Evolutionary conservation across 2,329 filamentous ascomycete species (phyloP).

Genomic region (Lasiodiplodia sp.): DNA sequence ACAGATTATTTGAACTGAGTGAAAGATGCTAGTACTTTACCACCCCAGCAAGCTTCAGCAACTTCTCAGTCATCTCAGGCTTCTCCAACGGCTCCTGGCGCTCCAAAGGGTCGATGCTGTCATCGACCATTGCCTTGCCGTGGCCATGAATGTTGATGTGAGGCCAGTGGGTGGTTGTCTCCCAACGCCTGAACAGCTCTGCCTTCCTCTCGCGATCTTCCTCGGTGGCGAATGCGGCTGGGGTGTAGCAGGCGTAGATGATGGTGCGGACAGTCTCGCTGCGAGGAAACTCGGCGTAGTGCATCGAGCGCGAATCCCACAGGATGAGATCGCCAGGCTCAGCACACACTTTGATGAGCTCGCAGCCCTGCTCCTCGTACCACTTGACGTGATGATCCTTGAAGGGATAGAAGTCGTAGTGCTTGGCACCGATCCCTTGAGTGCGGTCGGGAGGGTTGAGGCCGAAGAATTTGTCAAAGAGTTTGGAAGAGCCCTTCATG

Average conservation of each 20-base stretch:
- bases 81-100: not conserved
- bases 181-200: slow-evolving; percentile 29
- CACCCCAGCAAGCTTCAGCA: slow-evolving; percentile 6
- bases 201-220: slow-evolving; percentile 34
- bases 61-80: not conserved
- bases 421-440: slow-evolving; percentile 36
- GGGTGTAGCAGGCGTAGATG: slow-evolving; percentile 13
- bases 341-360: slow-evolving; percentile 49
- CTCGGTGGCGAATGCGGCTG: not conserved
- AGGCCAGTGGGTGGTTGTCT: slow-evolving; percentile 16
- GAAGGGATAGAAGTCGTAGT: slow-evolving; percentile 52
- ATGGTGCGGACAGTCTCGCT: slow-evolving; percentile 39
- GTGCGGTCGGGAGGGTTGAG: slow-evolving; percentile 38
- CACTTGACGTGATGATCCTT: slow-evolving; percentile 52
- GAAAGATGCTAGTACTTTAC: too few species aligned
- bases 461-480: slow-evolving; percentile 55
- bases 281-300: slow-evolving; percentile 46
- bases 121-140: not conserved
- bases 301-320: slow-evolving; percentile 58
- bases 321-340: slow-evolving; percentile 55
- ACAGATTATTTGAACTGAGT: too few species aligned
- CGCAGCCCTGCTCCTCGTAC: slow-evolving; percentile 51
- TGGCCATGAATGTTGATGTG: not conserved
- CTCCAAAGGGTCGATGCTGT: not conserved
- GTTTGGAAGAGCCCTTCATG: slow-evolving; percentile 52